phyloP scores from a whole-genome alignment of 1,139 yeast species.

The Protomyces inundatus region DNA sequence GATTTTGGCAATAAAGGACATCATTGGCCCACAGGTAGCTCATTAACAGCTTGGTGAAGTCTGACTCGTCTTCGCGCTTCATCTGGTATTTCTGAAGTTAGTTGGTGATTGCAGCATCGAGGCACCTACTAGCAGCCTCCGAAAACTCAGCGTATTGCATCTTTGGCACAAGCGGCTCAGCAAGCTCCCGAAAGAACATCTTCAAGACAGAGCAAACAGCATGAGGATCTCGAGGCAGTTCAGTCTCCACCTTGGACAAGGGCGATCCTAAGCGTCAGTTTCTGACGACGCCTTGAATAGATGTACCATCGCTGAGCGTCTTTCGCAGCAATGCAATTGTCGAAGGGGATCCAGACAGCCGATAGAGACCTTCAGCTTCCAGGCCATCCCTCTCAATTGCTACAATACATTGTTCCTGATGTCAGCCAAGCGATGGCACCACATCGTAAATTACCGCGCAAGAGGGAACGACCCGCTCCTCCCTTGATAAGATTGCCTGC shows the following conservation, averaged over 20 bases:
- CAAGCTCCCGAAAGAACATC: not conserved
- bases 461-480: not conserved
- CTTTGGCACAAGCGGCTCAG: not conserved
- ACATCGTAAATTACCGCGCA: not conserved
- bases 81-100: not conserved
- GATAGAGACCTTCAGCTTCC: constrained; percentile 80
- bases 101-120: not conserved
- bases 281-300: constrained; percentile 40
- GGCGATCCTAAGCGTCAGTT: not conserved
- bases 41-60: not conserved
- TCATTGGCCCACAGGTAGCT: not conserved
- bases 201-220: not conserved
- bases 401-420: constrained; percentile 57
- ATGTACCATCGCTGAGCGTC: constrained; percentile 65
- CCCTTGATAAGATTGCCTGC: not conserved
- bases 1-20: no score
- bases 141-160: not conserved
- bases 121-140: not conserved
- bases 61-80: not conserved
- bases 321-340: constrained; percentile 69
- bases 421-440: not conserved
- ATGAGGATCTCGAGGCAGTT: not conserved
- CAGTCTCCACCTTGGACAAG: not conserved
- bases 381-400: constrained; percentile 79
- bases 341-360: constrained; percentile 73